Evolutionary conservation across 1,284 basidiomycete genomes (phyloP).

Genomic region (Rhodotorula mucilaginosa): DNA sequence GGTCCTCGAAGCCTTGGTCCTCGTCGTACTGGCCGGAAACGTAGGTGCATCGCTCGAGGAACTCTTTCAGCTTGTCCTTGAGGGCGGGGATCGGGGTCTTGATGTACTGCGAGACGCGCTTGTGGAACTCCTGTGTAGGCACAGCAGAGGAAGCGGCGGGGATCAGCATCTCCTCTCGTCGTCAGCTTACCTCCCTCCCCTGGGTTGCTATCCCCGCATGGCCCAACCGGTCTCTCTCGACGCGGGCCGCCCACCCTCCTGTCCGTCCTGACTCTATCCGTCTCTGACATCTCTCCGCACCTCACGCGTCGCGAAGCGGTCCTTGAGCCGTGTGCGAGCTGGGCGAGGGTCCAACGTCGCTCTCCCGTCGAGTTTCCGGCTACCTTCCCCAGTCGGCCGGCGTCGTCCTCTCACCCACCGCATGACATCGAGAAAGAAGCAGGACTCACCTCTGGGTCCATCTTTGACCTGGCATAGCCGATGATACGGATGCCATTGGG

Average conservation of each 20-base stretch:
- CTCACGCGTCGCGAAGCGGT: no score
- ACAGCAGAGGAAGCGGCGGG: not conserved
- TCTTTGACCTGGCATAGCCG: conserved; percentile 92
- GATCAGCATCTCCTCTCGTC: not conserved
- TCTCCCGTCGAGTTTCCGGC: not conserved
- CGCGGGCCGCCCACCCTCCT: not conserved
- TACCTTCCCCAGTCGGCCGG: not conserved
- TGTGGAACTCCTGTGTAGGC: conserved; percentile 65
- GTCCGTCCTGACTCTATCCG: not conserved
- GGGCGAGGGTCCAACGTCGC: no score
- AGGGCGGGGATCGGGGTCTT: conserved; percentile 61
- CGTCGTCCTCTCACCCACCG: not conserved
- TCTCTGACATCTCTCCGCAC: no score
- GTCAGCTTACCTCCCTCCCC: not conserved
- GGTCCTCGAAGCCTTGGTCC: conserved; percentile 67
- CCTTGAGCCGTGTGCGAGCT: no score
- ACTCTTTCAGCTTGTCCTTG: conserved; percentile 67
- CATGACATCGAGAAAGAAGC: no score
- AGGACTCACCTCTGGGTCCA: conserved; percentile 61
- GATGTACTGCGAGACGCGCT: conserved; percentile 76
- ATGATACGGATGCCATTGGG: conserved; percentile 82
- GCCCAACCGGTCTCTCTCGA: not conserved
- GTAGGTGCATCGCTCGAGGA: conserved; percentile 76
- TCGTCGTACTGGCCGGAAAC: conserved; percentile 85
- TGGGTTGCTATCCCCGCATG: not conserved